Evolutionary conservation across 768 basidiomycete genomes (phyloP).

Genomic region (Galerina sulciceps): DNA sequence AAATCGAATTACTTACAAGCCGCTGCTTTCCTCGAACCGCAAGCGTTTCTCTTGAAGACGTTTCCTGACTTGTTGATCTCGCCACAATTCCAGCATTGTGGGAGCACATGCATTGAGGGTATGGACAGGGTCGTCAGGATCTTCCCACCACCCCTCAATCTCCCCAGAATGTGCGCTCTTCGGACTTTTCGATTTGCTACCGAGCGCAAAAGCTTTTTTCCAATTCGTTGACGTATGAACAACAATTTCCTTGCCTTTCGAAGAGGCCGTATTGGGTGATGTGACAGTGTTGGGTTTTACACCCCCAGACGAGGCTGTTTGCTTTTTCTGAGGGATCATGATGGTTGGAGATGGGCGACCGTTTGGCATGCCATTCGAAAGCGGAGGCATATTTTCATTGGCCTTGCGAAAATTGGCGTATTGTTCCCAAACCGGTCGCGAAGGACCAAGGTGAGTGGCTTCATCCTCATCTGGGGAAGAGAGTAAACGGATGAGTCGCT

Average conservation of each 20-base stretch:
- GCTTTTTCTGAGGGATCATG: slow-evolving; percentile 42
- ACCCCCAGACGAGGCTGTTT: slow-evolving; percentile 13
- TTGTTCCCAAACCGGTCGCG: slow-evolving; percentile 41
- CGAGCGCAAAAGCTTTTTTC: slow-evolving; percentile 70
- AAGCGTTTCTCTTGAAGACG: slow-evolving; percentile 67
- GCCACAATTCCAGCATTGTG: slow-evolving; percentile 78
- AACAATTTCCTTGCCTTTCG: slow-evolving; percentile 54
- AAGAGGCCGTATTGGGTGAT: slow-evolving; percentile 35
- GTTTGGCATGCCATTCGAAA: slow-evolving; percentile 29
- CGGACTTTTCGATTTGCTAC: slow-evolving; percentile 64
- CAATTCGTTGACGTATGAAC: slow-evolving; percentile 68
- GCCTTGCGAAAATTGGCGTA: slow-evolving; percentile 27
- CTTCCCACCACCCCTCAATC: slow-evolving; percentile 85
- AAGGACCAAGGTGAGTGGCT: slow-evolving; percentile 56
- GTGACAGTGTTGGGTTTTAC: slow-evolving; percentile 18
- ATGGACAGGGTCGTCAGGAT: slow-evolving; percentile 83
- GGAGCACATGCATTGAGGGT: slow-evolving; percentile 63
- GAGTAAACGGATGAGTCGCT: slow-evolving; percentile 66
- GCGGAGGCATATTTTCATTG: slow-evolving; percentile 27
- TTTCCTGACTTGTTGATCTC: slow-evolving; percentile 67
- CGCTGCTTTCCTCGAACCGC: slow-evolving; percentile 81
- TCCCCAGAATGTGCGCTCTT: slow-evolving; percentile 74
- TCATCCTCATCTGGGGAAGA: slow-evolving; percentile 76
- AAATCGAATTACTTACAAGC: slow-evolving; percentile 63
- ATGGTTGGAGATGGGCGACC: slow-evolving; percentile 57